Percentiles rank a stretch among this genome's conserved stretches.
These are phyloP conservation scores for Fragosphaeria purpurea DNA, from an alignment of 2,329 filamentous ascomycete genomes.

Conservation along the genomic window DNA sequence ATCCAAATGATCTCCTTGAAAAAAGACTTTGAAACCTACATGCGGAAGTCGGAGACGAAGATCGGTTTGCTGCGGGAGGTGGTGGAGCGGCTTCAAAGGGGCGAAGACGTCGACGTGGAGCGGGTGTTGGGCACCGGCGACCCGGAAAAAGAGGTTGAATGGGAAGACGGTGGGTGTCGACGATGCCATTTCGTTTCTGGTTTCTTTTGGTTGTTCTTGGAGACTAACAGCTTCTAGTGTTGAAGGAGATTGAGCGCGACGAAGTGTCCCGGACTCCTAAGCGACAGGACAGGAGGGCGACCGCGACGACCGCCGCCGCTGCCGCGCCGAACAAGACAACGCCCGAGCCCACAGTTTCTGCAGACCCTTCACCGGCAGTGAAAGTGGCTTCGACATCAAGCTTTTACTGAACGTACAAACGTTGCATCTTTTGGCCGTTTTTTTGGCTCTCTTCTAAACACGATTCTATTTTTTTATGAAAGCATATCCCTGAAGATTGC, in stretches of 20 bases:
- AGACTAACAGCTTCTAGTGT: conserved; percentile 31
- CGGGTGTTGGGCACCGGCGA: conserved; percentile 71
- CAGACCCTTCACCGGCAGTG: not conserved
- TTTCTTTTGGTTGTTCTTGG: no score
- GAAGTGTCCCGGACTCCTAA: conserved; percentile 41
- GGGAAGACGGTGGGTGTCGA: conserved; percentile 62
- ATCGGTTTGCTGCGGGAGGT: conserved; percentile 69
- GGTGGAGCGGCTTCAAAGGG: conserved; percentile 57
- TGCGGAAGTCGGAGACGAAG: conserved; percentile 67
- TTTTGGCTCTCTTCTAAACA: conserved; percentile 11
- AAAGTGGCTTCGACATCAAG: conserved; percentile 9
- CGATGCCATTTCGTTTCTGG: not conserved
- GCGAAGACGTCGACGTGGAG: conserved; percentile 78
- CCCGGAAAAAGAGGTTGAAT: conserved; percentile 64
- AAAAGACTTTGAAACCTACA: conserved; percentile 63
- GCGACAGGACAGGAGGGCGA: conserved; percentile 30
- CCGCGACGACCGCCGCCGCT: conserved; percentile 11
- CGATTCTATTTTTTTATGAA: conserved; percentile 27
- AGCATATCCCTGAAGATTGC: conserved; percentile 50
- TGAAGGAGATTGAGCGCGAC: conserved; percentile 57
- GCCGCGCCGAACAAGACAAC: not conserved
- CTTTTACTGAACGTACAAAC: conserved; percentile 12
- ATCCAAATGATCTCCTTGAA: conserved; percentile 83
- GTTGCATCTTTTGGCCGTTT: conserved; percentile 8
- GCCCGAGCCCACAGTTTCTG: no score